These are phyloP conservation scores for Aciculosporium take DNA, from an alignment of 2,329 filamentous ascomycete species.

Conservation along the genomic window DNA sequence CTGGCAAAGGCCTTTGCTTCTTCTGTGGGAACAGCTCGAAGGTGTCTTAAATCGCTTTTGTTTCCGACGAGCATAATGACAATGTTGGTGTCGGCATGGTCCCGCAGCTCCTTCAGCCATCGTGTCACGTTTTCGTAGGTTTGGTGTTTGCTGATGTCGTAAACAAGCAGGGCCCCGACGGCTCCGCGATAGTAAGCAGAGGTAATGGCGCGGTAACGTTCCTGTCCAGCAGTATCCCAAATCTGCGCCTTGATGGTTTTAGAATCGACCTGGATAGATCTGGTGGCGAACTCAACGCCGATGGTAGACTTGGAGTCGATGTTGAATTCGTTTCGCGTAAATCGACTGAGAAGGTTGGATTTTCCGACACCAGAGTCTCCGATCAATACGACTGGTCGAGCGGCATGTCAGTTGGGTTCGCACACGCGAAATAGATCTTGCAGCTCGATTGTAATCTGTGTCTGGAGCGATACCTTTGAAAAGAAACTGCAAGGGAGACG, in stretches of 20 bases:
- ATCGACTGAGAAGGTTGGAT: conserved; percentile 98
- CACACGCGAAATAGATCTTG: neutral
- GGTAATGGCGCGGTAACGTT: conserved; percentile 97
- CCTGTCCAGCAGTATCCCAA: conserved; percentile 98
- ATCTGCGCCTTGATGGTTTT: conserved; percentile 99
- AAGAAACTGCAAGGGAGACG: conserved; percentile 56
- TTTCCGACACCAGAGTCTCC: conserved; percentile 99
- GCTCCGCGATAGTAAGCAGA: conserved; percentile 98
- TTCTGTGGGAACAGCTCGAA: conserved; percentile 91
- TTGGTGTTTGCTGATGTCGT: conserved; percentile 99
- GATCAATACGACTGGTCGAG: conserved; percentile 73
- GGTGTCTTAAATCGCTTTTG: conserved; percentile 99
- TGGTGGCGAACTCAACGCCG: conserved; percentile 96
- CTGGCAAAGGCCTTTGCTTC: conserved; percentile 97
- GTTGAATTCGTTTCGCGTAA: conserved; percentile 99
- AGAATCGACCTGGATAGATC: conserved; percentile 95
- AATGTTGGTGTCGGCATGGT: conserved; percentile 96
- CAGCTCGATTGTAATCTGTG: conserved; percentile 9
- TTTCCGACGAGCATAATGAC: conserved; percentile 99
- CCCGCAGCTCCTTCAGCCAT: conserved; percentile 97
- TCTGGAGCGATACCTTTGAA: conserved; percentile 68
- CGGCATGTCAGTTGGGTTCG: conserved; percentile 17
- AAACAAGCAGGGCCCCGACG: conserved; percentile 91
- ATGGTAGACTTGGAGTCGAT: conserved; percentile 99
- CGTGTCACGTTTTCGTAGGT: conserved; percentile 98